Evolutionary conservation across 768 basidiomycete genomes (phyloP).

Genomic region (Tricholoma hemisulphureum): DNA sequence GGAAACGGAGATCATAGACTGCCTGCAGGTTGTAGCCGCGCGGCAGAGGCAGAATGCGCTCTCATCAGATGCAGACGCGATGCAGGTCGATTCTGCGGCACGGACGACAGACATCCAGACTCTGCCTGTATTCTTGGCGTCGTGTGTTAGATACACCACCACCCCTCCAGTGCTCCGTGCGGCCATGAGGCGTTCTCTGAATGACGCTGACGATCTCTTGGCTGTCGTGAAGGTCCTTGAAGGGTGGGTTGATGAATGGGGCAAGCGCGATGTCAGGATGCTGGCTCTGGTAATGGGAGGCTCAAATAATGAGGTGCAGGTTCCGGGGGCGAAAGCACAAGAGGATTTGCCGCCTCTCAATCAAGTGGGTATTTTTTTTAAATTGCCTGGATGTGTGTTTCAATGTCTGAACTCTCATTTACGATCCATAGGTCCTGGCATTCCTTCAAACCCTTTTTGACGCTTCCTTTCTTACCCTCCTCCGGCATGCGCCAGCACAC

Average conservation of each 20-base stretch:
- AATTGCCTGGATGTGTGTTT: not conserved
- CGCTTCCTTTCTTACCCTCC: constrained; percentile 64
- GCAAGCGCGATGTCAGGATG: constrained; percentile 33
- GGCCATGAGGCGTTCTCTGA: constrained; percentile 50
- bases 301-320: constrained; percentile 37
- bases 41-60: constrained; percentile 29
- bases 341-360: constrained; percentile 41
- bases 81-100: constrained; percentile 31
- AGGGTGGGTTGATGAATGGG: constrained; percentile 45
- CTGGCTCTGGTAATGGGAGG: constrained; percentile 40
- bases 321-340: constrained; percentile 25
- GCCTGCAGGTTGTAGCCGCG: constrained; percentile 44
- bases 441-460: constrained; percentile 72
- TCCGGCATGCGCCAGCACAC: constrained; percentile 64
- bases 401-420: not conserved
- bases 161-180: constrained; percentile 42
- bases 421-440: constrained; percentile 42
- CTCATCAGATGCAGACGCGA: constrained; percentile 36
- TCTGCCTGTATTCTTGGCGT: constrained; percentile 37
- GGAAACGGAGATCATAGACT: constrained; percentile 60
- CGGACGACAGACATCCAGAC: constrained; percentile 20
- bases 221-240: constrained; percentile 47
- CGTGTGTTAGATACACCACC: constrained; percentile 37
- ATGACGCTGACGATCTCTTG: constrained; percentile 49
- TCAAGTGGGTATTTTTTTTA: constrained; percentile 33